Evolutionary conservation across 805 yeast genomes (phyloP).

Genomic region (Candida incommunis): DNA sequence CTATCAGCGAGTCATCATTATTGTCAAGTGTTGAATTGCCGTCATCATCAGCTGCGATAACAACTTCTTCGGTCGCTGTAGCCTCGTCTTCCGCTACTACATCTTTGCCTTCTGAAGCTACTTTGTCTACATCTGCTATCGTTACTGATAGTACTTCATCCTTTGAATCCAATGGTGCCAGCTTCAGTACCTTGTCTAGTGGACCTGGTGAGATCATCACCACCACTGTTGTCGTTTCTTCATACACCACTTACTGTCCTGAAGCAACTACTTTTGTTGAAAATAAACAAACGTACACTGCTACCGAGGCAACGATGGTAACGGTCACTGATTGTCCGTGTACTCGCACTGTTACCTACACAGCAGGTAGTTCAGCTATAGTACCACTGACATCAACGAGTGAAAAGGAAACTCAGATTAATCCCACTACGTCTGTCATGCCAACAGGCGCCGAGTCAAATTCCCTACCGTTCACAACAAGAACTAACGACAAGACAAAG

Average conservation of each 20-base stretch:
- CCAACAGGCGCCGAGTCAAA: not conserved
- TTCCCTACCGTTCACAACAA: not conserved
- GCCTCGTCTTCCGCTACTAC: too few relatives aligned
- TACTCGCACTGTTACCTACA: conserved; percentile 3
- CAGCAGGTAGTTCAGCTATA: not conserved
- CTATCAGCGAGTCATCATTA: too few relatives aligned
- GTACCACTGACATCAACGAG: not conserved
- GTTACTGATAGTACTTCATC: too few relatives aligned
- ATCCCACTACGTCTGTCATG: not conserved
- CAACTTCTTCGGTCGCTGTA: too few relatives aligned
- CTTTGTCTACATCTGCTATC: not conserved
- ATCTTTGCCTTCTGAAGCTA: not conserved
- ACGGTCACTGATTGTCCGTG: conserved; percentile 11
- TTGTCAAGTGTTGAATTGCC: too few relatives aligned
- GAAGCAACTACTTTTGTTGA: conserved; percentile 5
- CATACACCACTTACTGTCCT: conserved; percentile 5
- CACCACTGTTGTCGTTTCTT: conserved; percentile 3
- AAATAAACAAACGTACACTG: conserved; percentile 5
- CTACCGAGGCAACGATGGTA: conserved; percentile 3
- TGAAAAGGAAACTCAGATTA: not conserved
- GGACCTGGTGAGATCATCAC: not conserved
- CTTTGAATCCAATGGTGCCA: too few relatives aligned
- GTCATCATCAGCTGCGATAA: too few relatives aligned
- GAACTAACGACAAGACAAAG: not conserved
- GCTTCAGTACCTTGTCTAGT: too few relatives aligned